phyloP scores from a whole-genome alignment of 2,329 filamentous ascomycete species.

The Claviceps humidiphila region DNA sequence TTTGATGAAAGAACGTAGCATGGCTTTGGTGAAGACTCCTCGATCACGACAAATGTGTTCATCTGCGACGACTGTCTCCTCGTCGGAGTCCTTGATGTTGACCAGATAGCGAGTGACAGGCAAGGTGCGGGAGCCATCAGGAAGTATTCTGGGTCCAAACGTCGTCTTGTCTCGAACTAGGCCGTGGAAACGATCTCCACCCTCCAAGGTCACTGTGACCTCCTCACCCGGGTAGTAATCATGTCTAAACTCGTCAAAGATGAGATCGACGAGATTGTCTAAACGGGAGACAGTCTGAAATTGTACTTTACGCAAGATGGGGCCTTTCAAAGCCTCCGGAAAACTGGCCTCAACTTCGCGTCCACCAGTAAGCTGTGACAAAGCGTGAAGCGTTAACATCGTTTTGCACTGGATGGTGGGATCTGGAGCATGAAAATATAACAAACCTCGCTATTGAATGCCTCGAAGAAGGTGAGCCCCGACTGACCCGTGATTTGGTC shows the following conservation, averaged over 20 bases:
- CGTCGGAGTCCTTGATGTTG: conserved; percentile 53
- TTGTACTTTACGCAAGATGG: conserved; percentile 80
- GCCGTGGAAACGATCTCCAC: conserved; percentile 58
- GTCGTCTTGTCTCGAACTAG: conserved; percentile 75
- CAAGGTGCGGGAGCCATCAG: conserved; percentile 56
- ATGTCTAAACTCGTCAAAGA: conserved; percentile 68
- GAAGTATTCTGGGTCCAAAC: conserved; percentile 45
- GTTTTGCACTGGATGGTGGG: not conserved
- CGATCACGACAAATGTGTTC: conserved; percentile 75
- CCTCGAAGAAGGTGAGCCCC: conserved; percentile 82
- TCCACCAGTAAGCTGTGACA: conserved; percentile 55
- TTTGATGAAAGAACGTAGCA: conserved; percentile 87
- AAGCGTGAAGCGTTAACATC: conserved; percentile 1
- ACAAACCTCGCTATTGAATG: conserved; percentile 74
- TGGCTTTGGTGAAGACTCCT: conserved; percentile 87
- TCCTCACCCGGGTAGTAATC: conserved; percentile 86
- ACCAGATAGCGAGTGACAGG: conserved; percentile 74
- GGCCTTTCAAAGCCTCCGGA: conserved; percentile 79
- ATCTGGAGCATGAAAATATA: not conserved
- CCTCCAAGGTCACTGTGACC: conserved; percentile 58
- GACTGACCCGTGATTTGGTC: conserved; percentile 94
- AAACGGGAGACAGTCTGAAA: conserved; percentile 82
- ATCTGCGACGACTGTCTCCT: conserved; percentile 70
- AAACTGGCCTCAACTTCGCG: conserved; percentile 85
- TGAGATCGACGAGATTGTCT: conserved; percentile 60